Percentiles rank a stretch among this genome's conserved stretches.
These are phyloP conservation scores for Schizosaccharomyces osmophilus DNA, from an alignment of 805 yeast species.

Conservation along the genomic window DNA sequence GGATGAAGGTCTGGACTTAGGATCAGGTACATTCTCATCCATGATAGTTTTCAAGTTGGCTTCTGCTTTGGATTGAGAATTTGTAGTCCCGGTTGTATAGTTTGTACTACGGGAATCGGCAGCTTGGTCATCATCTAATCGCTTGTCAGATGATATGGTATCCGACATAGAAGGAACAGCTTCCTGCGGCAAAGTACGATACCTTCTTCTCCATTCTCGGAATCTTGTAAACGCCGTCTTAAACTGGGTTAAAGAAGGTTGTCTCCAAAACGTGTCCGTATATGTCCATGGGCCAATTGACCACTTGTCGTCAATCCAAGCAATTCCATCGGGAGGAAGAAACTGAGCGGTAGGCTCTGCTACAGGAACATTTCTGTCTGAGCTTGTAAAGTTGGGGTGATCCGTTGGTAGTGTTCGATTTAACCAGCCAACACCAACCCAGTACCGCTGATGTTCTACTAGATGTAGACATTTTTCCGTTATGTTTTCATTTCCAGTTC, in stretches of 20 bases:
- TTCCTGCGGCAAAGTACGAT: not conserved
- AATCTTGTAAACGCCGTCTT: not conserved
- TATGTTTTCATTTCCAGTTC: not conserved
- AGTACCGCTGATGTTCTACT: not conserved
- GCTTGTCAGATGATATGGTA: no score
- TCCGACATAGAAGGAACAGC: no score
- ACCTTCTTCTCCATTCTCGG: not conserved
- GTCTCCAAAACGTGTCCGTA: not conserved
- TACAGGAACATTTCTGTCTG: not conserved
- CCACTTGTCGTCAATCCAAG: not conserved
- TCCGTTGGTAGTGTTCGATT: not conserved
- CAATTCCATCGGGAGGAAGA: not conserved
- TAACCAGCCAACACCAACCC: conserved; percentile 1
- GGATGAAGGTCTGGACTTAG: no score
- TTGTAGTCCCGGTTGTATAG: no score
- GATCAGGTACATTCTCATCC: no score
- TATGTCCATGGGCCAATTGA: not conserved
- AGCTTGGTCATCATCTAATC: no score
- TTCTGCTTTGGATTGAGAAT: no score
- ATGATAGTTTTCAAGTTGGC: no score
- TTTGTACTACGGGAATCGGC: no score
- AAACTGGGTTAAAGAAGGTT: not conserved
- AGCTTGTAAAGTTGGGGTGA: not conserved
- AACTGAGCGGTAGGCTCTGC: not conserved
- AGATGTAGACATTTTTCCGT: not conserved